A percentile compares a stretch with the other conserved stretches of the same genome.
Evolutionary conservation across 1,284 basidiomycete species (phyloP).

Genomic region (Peniophora sp.): DNA sequence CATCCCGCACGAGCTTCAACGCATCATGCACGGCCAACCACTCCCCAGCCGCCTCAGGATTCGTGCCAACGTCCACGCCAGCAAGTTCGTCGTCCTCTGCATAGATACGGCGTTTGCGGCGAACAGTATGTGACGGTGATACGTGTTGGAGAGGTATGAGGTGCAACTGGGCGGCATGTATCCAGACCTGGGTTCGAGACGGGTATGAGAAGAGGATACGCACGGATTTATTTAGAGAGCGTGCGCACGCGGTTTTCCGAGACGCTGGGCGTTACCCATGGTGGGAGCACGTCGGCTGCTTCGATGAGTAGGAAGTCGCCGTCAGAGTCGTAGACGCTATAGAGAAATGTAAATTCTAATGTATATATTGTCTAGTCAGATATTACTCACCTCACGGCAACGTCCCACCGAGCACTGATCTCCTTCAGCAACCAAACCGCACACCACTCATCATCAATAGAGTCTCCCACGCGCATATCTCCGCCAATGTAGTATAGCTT

Average conservation of each 20-base stretch:
- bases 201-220: conserved; percentile 18
- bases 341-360: conserved; percentile 3
- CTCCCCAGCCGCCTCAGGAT: background rate
- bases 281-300: conserved; percentile 84
- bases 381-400: conserved; percentile 59
- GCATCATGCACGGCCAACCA: conserved; percentile 56
- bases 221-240: conserved; percentile 22
- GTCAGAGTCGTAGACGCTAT: conserved; percentile 81
- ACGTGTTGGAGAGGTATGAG: conserved; percentile 73
- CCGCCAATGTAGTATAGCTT: conserved; percentile 60
- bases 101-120: conserved; percentile 32
- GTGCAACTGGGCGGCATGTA: conserved; percentile 75
- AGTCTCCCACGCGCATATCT: conserved; percentile 83
- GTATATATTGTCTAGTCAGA: conserved; percentile 1
- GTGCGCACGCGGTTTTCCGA: conserved; percentile 82
- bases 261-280: conserved; percentile 89
- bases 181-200: conserved; percentile 70
- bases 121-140: conserved; percentile 56
- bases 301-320: conserved; percentile 97
- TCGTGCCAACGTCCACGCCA: background rate
- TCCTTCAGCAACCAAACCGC: conserved; percentile 81
- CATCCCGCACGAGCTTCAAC: conserved; percentile 53
- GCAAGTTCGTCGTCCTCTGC: conserved; percentile 42
- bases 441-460: conserved; percentile 95
- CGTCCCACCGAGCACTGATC: conserved; percentile 70